Percentiles rank a stretch among this genome's conserved stretches.
Evolutionary conservation across 495 filamentous ascomycete species (phyloP).

Genomic region (Penicillium cinerascens): DNA sequence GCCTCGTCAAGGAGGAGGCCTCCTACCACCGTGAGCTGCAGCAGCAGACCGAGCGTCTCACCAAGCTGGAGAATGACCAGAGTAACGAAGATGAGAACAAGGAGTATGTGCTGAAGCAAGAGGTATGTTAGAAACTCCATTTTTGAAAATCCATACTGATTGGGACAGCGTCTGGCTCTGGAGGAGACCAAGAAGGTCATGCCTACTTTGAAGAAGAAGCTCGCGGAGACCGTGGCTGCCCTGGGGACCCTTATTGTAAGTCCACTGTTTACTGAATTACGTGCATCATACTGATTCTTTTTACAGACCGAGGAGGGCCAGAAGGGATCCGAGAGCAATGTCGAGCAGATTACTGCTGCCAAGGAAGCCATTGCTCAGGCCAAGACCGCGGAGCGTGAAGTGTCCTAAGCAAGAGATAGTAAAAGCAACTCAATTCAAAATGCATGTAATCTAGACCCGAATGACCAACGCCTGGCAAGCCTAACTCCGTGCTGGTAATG

Average conservation of each 20-base stretch:
- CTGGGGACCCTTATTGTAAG: constrained; percentile 65
- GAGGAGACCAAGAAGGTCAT: constrained; percentile 83
- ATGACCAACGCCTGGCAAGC: constrained; percentile 26
- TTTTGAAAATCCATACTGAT: constrained; percentile 4
- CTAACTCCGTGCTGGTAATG: constrained; percentile 36
- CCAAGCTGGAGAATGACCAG: constrained; percentile 52
- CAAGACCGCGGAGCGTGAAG: constrained; percentile 44
- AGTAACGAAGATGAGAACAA: constrained; percentile 61
- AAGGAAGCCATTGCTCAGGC: constrained; percentile 62
- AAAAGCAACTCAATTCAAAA: constrained; percentile 3
- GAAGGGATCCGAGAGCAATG: constrained; percentile 48
- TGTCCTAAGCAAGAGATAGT: constrained; percentile 24
- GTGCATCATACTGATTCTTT: background rate
- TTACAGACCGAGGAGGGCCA: constrained; percentile 41
- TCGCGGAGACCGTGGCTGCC: constrained; percentile 61
- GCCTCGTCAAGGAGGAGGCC: constrained; percentile 85
- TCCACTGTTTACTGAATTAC: background rate
- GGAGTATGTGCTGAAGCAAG: constrained; percentile 73
- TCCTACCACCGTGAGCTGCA: constrained; percentile 83
- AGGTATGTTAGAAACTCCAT: constrained; percentile 51
- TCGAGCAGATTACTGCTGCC: constrained; percentile 51
- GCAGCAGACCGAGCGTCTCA: constrained; percentile 66
- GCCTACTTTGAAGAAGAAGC: constrained; percentile 60
- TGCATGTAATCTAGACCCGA: constrained; percentile 22
- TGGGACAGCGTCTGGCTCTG: constrained; percentile 61